phyloP scores from a whole-genome alignment of 257 asterid species.

The Rauvolfia tetraphylla region DNA sequence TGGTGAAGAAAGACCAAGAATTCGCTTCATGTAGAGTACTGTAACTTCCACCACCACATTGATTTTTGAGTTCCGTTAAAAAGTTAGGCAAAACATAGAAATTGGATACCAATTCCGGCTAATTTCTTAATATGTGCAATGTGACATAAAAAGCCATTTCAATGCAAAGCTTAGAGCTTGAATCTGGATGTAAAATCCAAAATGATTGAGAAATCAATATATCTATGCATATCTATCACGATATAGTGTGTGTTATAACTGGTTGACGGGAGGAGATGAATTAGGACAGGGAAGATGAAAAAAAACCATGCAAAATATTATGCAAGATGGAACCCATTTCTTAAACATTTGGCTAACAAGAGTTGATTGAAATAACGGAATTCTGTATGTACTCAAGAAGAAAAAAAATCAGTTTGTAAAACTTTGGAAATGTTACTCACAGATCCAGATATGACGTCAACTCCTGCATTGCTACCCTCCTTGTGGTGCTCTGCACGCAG shows the following conservation, averaged over 20 bases:
- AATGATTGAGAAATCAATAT: background rate
- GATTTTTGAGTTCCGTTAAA: background rate
- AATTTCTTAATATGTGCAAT: too few relatives aligned
- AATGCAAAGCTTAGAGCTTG: background rate
- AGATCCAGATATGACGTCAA: constrained; percentile 75
- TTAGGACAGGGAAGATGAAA: background rate
- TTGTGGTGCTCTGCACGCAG: constrained; percentile 89
- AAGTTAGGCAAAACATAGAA: too few relatives aligned
- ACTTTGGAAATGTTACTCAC: constrained; percentile 37
- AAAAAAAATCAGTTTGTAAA: background rate
- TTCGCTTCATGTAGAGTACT: too few relatives aligned
- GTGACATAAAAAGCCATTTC: background rate
- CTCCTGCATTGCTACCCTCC: constrained; percentile 68
- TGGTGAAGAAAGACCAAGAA: constrained; percentile 20
- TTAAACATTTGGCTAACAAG: background rate
- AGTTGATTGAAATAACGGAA: background rate
- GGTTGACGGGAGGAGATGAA: background rate
- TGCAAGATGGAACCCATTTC: background rate
- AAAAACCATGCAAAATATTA: too few relatives aligned
- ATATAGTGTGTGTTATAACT: too few relatives aligned
- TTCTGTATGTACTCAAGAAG: too few relatives aligned
- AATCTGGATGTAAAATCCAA: background rate
- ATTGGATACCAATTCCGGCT: too few relatives aligned
- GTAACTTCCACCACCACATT: background rate
- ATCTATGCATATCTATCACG: background rate